These are phyloP conservation scores for Psilocybe subaeruginosa DNA, from an alignment of 768 basidiomycete species.

Conservation along the genomic window DNA sequence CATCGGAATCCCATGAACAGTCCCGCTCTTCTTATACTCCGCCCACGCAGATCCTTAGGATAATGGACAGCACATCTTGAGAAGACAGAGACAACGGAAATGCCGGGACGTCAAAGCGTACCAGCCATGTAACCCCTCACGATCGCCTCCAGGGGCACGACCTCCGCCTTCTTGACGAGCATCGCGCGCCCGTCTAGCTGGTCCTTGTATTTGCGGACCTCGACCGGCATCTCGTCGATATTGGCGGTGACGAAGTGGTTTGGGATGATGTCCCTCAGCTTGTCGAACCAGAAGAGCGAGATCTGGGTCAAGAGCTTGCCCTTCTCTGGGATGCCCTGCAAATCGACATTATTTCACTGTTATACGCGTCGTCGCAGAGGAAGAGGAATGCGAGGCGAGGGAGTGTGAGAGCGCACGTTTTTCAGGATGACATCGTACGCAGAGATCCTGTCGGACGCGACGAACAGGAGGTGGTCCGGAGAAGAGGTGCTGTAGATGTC, in stretches of 20 bases:
- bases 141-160: conserved; percentile 93
- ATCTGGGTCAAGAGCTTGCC: conserved; percentile 88
- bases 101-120: conserved; percentile 28
- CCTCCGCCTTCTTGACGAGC: conserved; percentile 88
- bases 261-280: conserved; percentile 76
- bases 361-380: neutral
- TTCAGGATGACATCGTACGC: conserved; percentile 95
- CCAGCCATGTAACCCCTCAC: conserved; percentile 97
- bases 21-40: conserved; percentile 88
- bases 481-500: conserved; percentile 87
- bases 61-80: conserved; percentile 1
- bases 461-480: conserved; percentile 79
- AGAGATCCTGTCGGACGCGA: conserved; percentile 94
- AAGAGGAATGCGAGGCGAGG: neutral
- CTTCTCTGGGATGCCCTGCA: conserved; percentile 92
- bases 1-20: conserved; percentile 84
- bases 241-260: conserved; percentile 87
- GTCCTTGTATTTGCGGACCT: conserved; percentile 71
- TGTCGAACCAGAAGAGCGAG: conserved; percentile 95
- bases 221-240: conserved; percentile 81
- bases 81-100: neutral
- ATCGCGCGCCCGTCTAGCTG: conserved; percentile 86
- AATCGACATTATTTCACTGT: neutral
- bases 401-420: conserved; percentile 62
- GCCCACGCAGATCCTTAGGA: conserved; percentile 90